Evolutionary conservation across 495 filamentous ascomycete genomes (phyloP), one percentile per base, ranked within the genome.

Genomic region (Aspergillus panamensis): DNA sequence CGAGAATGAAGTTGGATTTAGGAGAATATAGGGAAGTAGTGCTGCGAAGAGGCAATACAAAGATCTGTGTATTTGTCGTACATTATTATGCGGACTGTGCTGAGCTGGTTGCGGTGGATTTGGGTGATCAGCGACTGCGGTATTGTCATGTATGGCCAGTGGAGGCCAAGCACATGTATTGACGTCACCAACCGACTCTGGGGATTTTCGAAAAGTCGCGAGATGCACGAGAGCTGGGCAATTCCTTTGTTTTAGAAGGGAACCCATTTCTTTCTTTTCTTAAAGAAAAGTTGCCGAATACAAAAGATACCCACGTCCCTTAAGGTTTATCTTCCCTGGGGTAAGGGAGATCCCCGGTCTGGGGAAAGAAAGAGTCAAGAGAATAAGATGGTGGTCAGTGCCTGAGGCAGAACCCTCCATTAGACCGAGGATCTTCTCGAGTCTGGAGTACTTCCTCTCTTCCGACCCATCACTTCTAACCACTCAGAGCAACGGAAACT

Each of bases 341-440:
- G 32, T 13, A 25, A 25, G 25, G 25, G 53, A 53, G 53, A 47
- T 51, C 29, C 42, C 52, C 8, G 44, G 37, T 5, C 47, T 20
- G 16, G 19, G 42, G 42, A 17, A 21, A 17, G 42, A 45, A 44
- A 17, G 16, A 44, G 19, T 17, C 3, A 17, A 45, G 17, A 45
- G 9, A 45, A 45, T 17, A 19, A 1, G 3, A 20, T 1, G n/a
- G 51, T 29, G 47, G 39, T 25, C 25, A 56, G 20, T 42, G 43
- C 48, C 43, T 63, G 14, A 56, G 50, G 62, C 57, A 54, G 19
- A 39, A 14, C n/a, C n/a, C 16, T 60, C 71, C 73, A 64, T 76
- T 76, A 70, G 71, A 72, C 73, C 73, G 73, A 76, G 73, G 73
- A 76, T 72, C 73, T 64, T 43, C 50, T 52, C 53, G 42, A 57